Evolutionary conservation across 495 filamentous ascomycete genomes (phyloP).

Genomic region (Aspergillus bertholletiae): DNA sequence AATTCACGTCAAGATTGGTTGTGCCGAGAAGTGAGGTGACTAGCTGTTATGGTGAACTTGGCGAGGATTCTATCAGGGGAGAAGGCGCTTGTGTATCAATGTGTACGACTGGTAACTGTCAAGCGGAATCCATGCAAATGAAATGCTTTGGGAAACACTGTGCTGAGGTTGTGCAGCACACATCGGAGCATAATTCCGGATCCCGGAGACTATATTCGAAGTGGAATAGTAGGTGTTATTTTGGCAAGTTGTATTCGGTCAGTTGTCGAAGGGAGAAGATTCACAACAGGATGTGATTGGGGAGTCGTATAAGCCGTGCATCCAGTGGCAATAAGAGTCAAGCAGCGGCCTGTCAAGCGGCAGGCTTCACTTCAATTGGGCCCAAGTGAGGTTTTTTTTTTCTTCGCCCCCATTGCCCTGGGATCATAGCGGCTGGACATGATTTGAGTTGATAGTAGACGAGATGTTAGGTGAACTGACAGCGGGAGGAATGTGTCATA

Average conservation of each 20-base stretch:
- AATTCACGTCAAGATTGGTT: too few relatives aligned
- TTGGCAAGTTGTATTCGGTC: background rate
- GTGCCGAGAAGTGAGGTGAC: too few relatives aligned
- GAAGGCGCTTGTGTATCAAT: background rate
- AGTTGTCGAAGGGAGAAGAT: background rate
- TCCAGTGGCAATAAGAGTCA: background rate
- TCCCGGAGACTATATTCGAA: background rate
- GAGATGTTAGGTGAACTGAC: too few relatives aligned
- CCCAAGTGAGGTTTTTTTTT: background rate
- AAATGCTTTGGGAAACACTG: background rate
- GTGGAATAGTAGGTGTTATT: too few relatives aligned
- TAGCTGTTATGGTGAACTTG: background rate
- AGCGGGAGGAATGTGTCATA: too few relatives aligned
- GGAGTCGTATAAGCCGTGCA: background rate
- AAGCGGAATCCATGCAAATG: background rate
- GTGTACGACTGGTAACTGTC: background rate
- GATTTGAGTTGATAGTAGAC: background rate
- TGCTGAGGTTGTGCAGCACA: background rate
- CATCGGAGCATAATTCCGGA: background rate
- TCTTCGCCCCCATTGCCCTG: background rate
- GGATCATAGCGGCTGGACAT: background rate
- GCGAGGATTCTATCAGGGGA: background rate
- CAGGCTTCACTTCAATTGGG: background rate
- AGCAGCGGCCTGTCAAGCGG: background rate
- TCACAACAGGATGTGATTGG: background rate